Evolutionary conservation across 179 eudicot species (phyloP), one percentile per base, ranked within the genome.

Genomic region (Spinacia oleracea): DNA sequence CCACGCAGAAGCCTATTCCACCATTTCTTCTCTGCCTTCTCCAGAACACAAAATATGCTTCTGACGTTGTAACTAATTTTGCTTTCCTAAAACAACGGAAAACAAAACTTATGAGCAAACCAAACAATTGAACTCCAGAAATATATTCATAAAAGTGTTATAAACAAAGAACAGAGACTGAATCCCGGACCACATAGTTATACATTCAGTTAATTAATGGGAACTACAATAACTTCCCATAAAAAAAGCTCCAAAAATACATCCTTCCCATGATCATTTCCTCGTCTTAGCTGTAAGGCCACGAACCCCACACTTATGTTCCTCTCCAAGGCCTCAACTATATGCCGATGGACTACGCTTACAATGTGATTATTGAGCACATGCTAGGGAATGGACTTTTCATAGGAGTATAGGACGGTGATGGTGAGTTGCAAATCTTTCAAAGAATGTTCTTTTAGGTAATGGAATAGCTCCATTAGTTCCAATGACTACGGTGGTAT

Each of bases 21-120:
- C 98, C 98, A 91, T 77, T 89, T 89, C 65, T 73, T 77, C 84
- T 93, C 98, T 29, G 84, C 92, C 80, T 95, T 95, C 84, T 88
- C 92, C 83, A 95, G 58, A 70, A 93, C 82, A 80, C 95, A 95
- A 63, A 90, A 88, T 74, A 93, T 89, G 80, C 87, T 91, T 78
- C 98, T 81, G 46, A 84, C 81, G 10, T 97, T 95, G 32, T 84
- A 79, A 83, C 86, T 95, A 76, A 91, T 89, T 80, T 93, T 93
- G 89, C 95, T 89, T 80, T 93, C 97, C 98, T 94, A 78, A 35
- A 75, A 70, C 14, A 76, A 78, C 2, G 8, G 31, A 31, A 62
- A 42, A 53, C 27, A 63, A 0, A 23, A 25, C 40, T 2, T 0
- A 18, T 15, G n/a, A 51, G 68, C 55, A 46, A 9, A 76, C 45